Conservation (phyloP, 495 filamentous ascomycete species). For the Aspergillus haitiensis region DNA sequence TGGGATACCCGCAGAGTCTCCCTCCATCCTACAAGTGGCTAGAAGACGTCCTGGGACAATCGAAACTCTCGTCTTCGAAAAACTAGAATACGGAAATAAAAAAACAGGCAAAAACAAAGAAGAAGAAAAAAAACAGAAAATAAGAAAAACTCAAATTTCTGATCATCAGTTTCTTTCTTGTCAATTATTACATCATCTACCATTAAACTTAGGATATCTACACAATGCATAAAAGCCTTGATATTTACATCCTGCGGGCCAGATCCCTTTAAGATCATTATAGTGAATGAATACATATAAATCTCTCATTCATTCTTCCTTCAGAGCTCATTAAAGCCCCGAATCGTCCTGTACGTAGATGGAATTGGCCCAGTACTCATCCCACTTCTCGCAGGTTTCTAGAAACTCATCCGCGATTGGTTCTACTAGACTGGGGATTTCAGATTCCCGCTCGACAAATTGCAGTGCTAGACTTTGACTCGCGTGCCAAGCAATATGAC, state of each 20-base stretch:
- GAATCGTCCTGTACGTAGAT: neutral
- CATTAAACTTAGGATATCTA: too few relatives aligned
- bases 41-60: slow-evolving; percentile 32
- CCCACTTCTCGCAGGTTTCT: slow-evolving; percentile 17
- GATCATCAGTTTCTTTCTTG: too few relatives aligned
- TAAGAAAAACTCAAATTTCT: too few relatives aligned
- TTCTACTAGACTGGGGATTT: slow-evolving; percentile 10
- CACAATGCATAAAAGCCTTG: too few relatives aligned
- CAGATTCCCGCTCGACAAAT: slow-evolving; percentile 44
- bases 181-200: too few relatives aligned
- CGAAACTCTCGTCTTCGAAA: slow-evolving; percentile 5
- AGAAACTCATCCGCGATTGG: slow-evolving; percentile 10
- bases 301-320: too few relatives aligned
- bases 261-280: too few relatives aligned
- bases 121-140: too few relatives aligned
- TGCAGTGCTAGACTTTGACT: slow-evolving; percentile 43
- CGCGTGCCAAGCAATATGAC: slow-evolving; percentile 52
- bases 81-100: neutral
- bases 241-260: too few relatives aligned
- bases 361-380: slow-evolving; percentile 1
- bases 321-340: neutral
- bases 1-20: slow-evolving; percentile 60
- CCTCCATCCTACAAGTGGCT: slow-evolving; percentile 40
- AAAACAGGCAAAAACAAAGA: too few relatives aligned
- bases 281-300: too few relatives aligned